phyloP scores from a whole-genome alignment of 2,329 filamentous ascomycete species.

The Epichloe sylvatica region DNA sequence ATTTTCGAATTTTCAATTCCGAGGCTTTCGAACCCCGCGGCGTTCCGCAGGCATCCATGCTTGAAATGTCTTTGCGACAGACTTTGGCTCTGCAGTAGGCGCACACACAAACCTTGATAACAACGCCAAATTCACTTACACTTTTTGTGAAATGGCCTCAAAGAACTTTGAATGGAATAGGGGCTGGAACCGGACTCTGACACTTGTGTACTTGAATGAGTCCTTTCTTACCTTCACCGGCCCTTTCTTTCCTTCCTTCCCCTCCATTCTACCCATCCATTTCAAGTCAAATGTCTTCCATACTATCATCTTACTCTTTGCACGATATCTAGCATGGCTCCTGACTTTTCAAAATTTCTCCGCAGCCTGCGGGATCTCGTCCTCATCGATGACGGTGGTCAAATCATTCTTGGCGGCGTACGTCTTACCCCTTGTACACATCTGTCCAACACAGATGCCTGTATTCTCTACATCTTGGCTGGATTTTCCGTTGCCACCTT shows the following conservation, averaged over 20 bases:
- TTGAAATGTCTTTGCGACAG: too few species aligned
- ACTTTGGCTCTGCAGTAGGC: too few species aligned
- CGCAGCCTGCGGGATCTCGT: neutral
- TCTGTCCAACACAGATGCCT: conserved; percentile 4
- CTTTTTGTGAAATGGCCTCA: too few species aligned
- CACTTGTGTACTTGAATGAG: too few species aligned
- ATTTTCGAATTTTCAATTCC: too few species aligned
- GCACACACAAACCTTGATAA: too few species aligned
- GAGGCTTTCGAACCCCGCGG: too few species aligned
- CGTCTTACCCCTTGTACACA: neutral
- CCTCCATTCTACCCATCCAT: neutral
- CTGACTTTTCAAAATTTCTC: neutral
- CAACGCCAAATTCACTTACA: too few species aligned
- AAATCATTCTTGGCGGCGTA: neutral
- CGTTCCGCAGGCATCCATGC: too few species aligned
- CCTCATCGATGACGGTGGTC: neutral
- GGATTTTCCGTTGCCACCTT: conserved; percentile 16
- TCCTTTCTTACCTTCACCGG: too few species aligned
- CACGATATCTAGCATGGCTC: neutral
- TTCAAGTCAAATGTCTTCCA: neutral
- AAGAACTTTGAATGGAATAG: too few species aligned
- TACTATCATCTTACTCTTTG: neutral
- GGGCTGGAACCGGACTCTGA: too few species aligned
- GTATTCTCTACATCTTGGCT: conserved; percentile 11
- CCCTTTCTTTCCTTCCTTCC: neutral